Evolutionary conservation across 2,329 filamentous ascomycete species (phyloP).

Genomic region (Colletotrichum abscissum): DNA sequence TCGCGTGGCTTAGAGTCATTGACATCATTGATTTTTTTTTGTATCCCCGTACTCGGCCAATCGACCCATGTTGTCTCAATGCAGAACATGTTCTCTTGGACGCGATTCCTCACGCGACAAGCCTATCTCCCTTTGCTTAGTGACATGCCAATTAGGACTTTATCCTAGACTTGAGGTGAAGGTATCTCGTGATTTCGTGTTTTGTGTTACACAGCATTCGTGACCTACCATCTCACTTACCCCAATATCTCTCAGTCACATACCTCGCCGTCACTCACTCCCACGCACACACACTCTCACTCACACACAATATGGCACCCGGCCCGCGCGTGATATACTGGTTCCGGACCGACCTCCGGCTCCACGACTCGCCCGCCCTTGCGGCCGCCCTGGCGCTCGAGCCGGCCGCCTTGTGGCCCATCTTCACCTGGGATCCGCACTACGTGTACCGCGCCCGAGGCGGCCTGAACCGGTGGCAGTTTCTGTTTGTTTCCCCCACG

Average conservation of each 20-base stretch:
- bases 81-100: slow-evolving; percentile 38
- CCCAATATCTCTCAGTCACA: background rate
- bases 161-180: background rate
- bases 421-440: slow-evolving; percentile 86
- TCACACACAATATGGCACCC: slow-evolving; percentile 17
- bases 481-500: slow-evolving; percentile 59
- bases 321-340: slow-evolving; percentile 72
- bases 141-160: too few species aligned
- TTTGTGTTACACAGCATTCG: background rate
- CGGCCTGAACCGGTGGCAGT: slow-evolving; percentile 80
- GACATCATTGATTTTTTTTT: slow-evolving; percentile 45
- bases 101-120: background rate
- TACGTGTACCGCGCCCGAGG: slow-evolving; percentile 80
- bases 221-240: background rate
- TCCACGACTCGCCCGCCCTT: slow-evolving; percentile 82
- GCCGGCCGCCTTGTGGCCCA: slow-evolving; percentile 76
- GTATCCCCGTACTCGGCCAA: background rate
- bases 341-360: slow-evolving; percentile 82
- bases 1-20: slow-evolving; percentile 32
- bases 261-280: background rate
- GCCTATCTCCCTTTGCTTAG: background rate
- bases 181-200: background rate
- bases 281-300: background rate
- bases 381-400: slow-evolving; percentile 77
- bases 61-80: slow-evolving; percentile 26